Evolutionary conservation across 257 asterid species (phyloP).

Genomic region (Lycium ferocissimum): DNA sequence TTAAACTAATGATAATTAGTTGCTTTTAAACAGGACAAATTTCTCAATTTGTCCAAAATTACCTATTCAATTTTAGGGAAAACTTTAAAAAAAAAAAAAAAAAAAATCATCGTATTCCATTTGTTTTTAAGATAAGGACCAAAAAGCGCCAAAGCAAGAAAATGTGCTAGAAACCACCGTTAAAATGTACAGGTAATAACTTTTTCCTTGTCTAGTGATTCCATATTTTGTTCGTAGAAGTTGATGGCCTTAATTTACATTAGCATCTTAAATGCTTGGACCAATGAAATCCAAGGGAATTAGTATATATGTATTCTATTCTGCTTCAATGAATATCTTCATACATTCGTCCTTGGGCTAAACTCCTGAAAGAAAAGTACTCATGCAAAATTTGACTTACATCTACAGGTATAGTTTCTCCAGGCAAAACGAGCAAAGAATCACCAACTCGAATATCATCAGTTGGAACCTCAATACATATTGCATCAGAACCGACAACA

Average conservation of each 20-base stretch:
- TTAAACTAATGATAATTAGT: neutral
- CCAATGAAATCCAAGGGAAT: constrained; percentile 3
- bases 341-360: constrained; percentile 14
- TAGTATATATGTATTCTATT: neutral
- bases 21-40: neutral
- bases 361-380: constrained; percentile 6
- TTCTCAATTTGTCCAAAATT: neutral
- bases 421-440: constrained; percentile 88
- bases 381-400: constrained; percentile 55
- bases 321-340: constrained; percentile 1
- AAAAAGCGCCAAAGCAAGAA: neutral
- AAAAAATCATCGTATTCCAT: neutral
- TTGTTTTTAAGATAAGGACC: neutral
- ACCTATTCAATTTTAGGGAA: neutral
- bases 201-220: neutral
- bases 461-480: constrained; percentile 91
- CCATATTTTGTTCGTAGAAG: neutral
- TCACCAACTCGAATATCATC: constrained; percentile 91
- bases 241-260: neutral
- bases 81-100: neutral
- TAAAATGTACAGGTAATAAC: neutral
- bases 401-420: constrained; percentile 97
- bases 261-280: neutral
- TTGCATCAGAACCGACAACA: constrained; percentile 76
- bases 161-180: neutral